These are phyloP conservation scores for Paulownia fortunei DNA, from an alignment of 257 asterid species.

Conservation along the genomic window DNA sequence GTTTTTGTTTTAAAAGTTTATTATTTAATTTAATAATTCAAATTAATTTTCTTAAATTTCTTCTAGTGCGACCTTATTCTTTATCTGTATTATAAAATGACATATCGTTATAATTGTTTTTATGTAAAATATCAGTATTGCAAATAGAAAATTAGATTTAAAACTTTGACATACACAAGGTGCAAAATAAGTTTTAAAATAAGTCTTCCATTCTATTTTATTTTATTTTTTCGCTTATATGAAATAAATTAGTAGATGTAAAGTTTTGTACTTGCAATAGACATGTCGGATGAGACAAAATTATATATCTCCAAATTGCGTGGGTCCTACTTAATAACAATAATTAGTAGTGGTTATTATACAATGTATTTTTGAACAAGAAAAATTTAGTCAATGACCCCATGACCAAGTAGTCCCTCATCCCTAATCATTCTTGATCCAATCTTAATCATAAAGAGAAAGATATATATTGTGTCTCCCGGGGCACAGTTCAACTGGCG, in stretches of 20 bases:
- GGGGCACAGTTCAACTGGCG: no score
- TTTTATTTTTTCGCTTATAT: no score
- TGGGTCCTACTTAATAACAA: slow-evolving; percentile 29
- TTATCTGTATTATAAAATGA: background rate
- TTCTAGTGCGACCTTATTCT: background rate
- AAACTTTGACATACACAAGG: background rate
- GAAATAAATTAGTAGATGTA: background rate
- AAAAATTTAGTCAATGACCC: slow-evolving; percentile 32
- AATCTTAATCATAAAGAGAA: slow-evolving; percentile 33
- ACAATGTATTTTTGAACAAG: background rate
- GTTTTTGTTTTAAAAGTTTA: no score
- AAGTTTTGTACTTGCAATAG: slow-evolving; percentile 21
- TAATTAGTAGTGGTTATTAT: slow-evolving; percentile 21
- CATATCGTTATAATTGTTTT: no score
- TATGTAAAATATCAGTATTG: background rate
- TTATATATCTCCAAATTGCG: slow-evolving; percentile 7
- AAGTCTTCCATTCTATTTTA: background rate
- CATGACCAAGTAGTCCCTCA: background rate
- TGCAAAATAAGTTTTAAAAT: background rate
- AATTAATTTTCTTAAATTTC: background rate
- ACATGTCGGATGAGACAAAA: slow-evolving; percentile 23
- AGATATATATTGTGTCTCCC: no score
- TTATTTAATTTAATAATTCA: no score
- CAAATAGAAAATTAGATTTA: background rate
- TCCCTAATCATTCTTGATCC: slow-evolving; percentile 20